phyloP scores from a whole-genome alignment of 441 rosid genomes.

The Theobroma grandiflorum region DNA sequence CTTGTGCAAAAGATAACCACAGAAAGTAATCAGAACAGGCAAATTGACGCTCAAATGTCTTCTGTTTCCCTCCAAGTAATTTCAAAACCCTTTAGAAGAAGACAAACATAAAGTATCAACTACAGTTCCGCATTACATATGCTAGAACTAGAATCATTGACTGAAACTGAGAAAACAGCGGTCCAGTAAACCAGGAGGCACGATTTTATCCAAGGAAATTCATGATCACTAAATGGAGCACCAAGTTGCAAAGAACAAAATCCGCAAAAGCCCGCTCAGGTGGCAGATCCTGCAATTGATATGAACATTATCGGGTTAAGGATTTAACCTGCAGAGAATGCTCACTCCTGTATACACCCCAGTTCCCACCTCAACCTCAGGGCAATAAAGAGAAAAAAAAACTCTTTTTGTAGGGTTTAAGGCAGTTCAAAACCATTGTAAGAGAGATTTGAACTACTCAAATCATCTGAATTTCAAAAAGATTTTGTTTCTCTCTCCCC shows the following conservation, averaged over 20 bases:
- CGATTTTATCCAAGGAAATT: conserved; percentile 41
- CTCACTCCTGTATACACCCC: background rate
- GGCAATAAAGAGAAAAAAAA: background rate
- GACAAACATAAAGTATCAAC: background rate
- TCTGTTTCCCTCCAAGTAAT: conserved; percentile 6
- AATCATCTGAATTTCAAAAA: background rate
- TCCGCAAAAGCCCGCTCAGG: conserved; percentile 51
- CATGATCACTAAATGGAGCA: conserved; percentile 51
- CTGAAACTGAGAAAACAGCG: conserved; percentile 1
- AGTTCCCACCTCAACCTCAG: background rate
- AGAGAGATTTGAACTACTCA: background rate
- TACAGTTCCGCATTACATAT: conserved; percentile 13
- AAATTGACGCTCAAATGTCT: background rate
- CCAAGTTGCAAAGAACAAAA: conserved; percentile 49
- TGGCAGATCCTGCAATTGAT: conserved; percentile 45
- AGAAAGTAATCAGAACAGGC: background rate
- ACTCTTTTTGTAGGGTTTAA: background rate
- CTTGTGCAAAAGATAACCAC: background rate
- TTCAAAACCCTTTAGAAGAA: background rate
- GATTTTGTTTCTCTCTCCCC: background rate
- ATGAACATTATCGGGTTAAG: background rate
- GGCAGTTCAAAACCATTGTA: background rate
- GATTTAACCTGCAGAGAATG: background rate
- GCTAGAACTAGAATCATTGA: background rate
- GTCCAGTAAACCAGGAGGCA: background rate